A percentile compares a stretch with the other conserved stretches of the same genome.
Evolutionary conservation across 768 basidiomycete species (phyloP).

Genomic region (Russula brevipes): DNA sequence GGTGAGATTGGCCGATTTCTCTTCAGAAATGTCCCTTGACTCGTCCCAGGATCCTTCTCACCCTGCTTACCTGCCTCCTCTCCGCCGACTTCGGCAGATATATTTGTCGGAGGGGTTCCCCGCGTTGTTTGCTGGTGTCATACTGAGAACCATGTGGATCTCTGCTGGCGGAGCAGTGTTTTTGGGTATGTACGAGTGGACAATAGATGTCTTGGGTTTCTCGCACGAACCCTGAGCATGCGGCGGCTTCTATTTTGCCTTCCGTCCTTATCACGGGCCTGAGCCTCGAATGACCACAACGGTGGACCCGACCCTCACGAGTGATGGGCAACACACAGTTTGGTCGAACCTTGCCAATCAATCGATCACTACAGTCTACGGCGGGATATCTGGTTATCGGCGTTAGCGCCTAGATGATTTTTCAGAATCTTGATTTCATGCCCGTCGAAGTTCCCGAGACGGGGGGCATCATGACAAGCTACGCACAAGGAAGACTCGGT

Average conservation of each 20-base stretch:
- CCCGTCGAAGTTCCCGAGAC: not conserved
- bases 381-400: conserved; percentile 1
- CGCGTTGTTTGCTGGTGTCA: conserved; percentile 80
- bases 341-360: not conserved
- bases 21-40: not conserved
- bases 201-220: conserved; percentile 17
- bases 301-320: not conserved
- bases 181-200: conserved; percentile 91
- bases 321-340: not conserved
- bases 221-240: conserved; percentile 9
- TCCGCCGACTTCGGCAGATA: conserved; percentile 57
- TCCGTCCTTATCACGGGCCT: not conserved
- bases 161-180: conserved; percentile 96
- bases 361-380: not conserved
- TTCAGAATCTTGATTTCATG: not conserved
- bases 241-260: not conserved
- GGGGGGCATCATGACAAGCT: conserved; percentile 5
- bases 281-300: not conserved
- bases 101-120: conserved; percentile 61
- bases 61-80: conserved; percentile 50
- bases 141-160: conserved; percentile 95
- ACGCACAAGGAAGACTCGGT: conserved; percentile 5
- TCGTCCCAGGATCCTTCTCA: conserved; percentile 44
- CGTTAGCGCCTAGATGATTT: not conserved
- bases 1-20: conserved; percentile 39